Percentiles rank a stretch among this genome's conserved stretches.
Conservation (phyloP, 345 rosid species). For the Stellera chamaejasme region DNA sequence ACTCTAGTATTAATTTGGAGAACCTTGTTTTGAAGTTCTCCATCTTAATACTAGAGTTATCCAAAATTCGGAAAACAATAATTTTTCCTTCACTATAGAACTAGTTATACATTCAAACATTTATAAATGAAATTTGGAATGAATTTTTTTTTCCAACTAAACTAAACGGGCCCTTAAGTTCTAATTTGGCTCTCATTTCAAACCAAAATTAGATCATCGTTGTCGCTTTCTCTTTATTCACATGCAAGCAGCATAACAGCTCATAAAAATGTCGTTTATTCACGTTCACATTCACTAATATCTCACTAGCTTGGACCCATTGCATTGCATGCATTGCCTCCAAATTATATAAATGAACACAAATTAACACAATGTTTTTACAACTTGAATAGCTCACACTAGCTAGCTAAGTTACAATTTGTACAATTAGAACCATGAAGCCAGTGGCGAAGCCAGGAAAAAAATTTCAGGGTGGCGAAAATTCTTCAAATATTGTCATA, state of each 20-base stretch:
- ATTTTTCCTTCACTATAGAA: too few species aligned
- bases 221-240: conserved; percentile 13
- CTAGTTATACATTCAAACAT: too few species aligned
- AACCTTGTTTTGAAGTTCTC: too few species aligned
- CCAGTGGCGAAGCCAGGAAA: too few species aligned
- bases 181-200: background rate
- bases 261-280: conserved; percentile 15
- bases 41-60: too few species aligned
- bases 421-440: background rate
- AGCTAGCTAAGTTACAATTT: background rate
- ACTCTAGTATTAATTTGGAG: too few species aligned
- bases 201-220: conserved; percentile 21
- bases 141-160: too few species aligned
- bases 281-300: conserved; percentile 9
- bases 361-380: background rate
- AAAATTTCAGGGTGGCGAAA: too few species aligned
- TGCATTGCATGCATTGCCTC: background rate
- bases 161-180: too few species aligned
- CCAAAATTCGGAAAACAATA: too few species aligned
- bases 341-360: conserved; percentile 16
- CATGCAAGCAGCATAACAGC: conserved; percentile 16
- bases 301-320: background rate
- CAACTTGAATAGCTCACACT: background rate
- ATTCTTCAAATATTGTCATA: too few species aligned
- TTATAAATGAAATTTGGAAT: too few species aligned